These are phyloP conservation scores for Scenedesmus sp. DNA, from an alignment of 163 green algal species.

Conservation along the genomic window DNA sequence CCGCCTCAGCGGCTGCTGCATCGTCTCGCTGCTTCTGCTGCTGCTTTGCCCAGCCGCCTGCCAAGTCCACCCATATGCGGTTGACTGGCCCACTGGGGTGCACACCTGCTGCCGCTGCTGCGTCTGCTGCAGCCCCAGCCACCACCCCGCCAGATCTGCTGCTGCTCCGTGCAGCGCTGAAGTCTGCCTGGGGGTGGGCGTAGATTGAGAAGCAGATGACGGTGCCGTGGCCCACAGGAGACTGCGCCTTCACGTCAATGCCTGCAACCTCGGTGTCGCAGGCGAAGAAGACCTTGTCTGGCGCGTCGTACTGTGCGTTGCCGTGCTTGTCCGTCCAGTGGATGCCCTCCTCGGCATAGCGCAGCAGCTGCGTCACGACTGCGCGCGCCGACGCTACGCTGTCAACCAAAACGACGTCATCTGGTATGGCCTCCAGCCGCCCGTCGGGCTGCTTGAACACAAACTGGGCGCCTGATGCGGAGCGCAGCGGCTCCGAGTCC, in stretches of 20 bases:
- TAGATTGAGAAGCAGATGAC: slow-evolving; percentile 96
- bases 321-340: not conserved
- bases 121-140: not conserved
- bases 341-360: not conserved
- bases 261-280: slow-evolving; percentile 94
- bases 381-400: not conserved
- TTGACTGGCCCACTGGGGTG: not conserved
- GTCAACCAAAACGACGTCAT: slow-evolving; percentile 44
- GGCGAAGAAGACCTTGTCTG: slow-evolving; percentile 76
- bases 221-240: slow-evolving; percentile 87
- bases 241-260: slow-evolving; percentile 93
- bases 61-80: slow-evolving; percentile 81
- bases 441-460: not conserved
- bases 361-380: slow-evolving; percentile 44
- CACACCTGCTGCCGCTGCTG: slow-evolving; percentile 32
- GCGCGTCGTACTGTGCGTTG: not conserved
- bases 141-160: slow-evolving; percentile 19
- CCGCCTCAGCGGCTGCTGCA: slow-evolving; percentile 9
- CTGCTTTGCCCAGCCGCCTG: slow-evolving; percentile 58
- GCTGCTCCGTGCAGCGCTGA: slow-evolving; percentile 56
- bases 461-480: not conserved
- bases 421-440: not conserved
- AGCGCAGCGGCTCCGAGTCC: not conserved
- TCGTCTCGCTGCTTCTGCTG: not conserved
- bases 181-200: slow-evolving; percentile 83